These are phyloP conservation scores for Botrytis hyacinthi DNA, from an alignment of 2,329 filamentous ascomycete genomes.

Conservation along the genomic window DNA sequence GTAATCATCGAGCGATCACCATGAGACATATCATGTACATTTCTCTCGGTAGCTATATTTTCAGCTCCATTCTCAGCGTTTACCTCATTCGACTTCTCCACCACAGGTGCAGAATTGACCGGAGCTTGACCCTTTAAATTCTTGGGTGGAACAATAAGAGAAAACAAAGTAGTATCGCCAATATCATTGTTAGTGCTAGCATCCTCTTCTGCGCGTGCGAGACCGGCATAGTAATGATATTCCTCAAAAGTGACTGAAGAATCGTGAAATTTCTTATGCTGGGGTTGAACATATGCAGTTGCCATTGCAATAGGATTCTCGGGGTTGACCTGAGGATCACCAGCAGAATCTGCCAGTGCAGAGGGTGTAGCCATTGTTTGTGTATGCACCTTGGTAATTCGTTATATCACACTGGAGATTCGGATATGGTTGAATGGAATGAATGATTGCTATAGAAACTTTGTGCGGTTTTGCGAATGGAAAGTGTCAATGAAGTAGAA, in stretches of 20 bases:
- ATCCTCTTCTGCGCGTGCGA: constrained; percentile 31
- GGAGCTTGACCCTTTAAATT: constrained; percentile 16
- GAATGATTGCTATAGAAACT: neutral
- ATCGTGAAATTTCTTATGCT: constrained; percentile 32
- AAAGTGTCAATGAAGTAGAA: neutral
- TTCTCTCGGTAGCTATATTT: neutral
- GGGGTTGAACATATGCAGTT: neutral
- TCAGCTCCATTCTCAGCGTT: constrained; percentile 2
- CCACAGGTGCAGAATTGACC: neutral
- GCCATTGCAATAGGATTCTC: neutral
- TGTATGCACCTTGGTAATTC: neutral
- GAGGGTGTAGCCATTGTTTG: constrained; percentile 2
- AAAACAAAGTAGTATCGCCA: constrained; percentile 18
- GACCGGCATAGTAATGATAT: constrained; percentile 39
- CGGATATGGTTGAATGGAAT: neutral
- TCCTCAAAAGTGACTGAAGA: constrained; percentile 38
- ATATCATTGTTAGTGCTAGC: constrained; percentile 8
- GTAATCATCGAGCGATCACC: constrained; percentile 24
- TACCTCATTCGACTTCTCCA: neutral
- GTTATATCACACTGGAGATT: neutral
- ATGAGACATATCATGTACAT: neutral
- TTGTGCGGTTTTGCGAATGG: neutral
- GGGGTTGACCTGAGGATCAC: neutral
- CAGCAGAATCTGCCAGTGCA: neutral
- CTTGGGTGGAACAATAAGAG: constrained; percentile 22